These are phyloP conservation scores for Pseudozyma hubeiensis DNA, from an alignment of 1,284 basidiomycete genomes.

Conservation along the genomic window DNA sequence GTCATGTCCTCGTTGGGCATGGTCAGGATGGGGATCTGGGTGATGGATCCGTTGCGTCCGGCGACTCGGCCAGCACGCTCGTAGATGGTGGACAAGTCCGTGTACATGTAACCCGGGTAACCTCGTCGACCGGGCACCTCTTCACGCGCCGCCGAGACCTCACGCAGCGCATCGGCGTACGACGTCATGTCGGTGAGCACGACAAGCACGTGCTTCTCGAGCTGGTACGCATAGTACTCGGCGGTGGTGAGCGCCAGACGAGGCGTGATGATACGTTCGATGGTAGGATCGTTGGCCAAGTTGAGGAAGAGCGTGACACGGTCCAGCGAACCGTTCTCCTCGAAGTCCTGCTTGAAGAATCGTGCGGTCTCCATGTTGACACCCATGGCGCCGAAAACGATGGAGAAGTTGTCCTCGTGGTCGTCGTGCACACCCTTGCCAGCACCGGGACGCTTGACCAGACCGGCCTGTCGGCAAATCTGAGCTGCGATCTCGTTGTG, in stretches of 20 bases:
- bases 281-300: conserved; percentile 99
- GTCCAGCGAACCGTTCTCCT: conserved; percentile 97
- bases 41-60: conserved; percentile 98
- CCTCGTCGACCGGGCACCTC: conserved; percentile 99
- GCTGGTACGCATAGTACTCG: conserved; percentile 99
- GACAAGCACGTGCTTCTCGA: conserved; percentile 99
- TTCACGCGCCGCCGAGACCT: conserved; percentile 94
- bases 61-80: conserved; percentile 98
- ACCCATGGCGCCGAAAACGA: conserved; percentile 99
- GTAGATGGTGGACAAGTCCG: conserved; percentile 84
- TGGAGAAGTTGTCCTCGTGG: conserved; percentile 99
- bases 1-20: conserved; percentile 99
- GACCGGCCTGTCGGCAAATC: conserved; percentile 98
- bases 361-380: conserved; percentile 99
- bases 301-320: conserved; percentile 99
- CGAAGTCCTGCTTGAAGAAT: conserved; percentile 99
- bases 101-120: conserved; percentile 93
- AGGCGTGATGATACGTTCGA: conserved; percentile 99
- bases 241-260: conserved; percentile 97
- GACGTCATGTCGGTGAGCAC: conserved; percentile 99
- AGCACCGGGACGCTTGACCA: conserved; percentile 77
- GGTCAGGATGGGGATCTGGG: conserved; percentile 98
- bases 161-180: conserved; percentile 96
- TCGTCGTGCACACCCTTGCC: conserved; percentile 92
- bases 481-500: conserved; percentile 99